Conservation (phyloP, 768 basidiomycete genomes). For the Suillus placidus region DNA sequence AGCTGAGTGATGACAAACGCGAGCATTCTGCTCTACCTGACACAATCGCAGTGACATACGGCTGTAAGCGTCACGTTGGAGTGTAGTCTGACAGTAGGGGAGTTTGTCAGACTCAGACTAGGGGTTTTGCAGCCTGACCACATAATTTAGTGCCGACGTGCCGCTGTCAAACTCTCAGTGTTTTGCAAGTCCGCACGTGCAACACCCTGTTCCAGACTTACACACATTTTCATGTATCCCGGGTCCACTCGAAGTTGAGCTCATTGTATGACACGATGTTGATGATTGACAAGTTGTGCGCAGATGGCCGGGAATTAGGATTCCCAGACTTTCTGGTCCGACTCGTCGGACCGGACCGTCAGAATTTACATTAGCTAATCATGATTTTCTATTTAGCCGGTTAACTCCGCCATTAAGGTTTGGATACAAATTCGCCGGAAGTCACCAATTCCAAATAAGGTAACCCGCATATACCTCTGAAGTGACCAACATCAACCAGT, state of each 20-base stretch:
- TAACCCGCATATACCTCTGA: neutral
- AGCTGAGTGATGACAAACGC: neutral
- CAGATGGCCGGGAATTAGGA: no score
- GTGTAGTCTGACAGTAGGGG: neutral
- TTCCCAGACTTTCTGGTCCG: no score
- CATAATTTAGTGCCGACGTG: neutral
- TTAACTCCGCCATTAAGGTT: no score
- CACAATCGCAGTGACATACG: neutral
- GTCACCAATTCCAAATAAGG: neutral
- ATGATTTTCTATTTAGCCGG: no score
- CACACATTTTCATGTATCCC: no score
- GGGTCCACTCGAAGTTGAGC: no score
- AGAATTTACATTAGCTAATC: no score
- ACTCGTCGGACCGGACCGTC: no score
- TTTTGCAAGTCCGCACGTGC: neutral
- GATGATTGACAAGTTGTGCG: no score
- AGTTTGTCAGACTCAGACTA: neutral
- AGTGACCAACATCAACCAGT: neutral
- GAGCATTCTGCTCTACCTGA: neutral
- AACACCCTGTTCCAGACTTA: neutral
- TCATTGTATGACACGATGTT: no score
- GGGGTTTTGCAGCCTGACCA: neutral
- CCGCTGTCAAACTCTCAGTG: neutral
- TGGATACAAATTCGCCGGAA: no score
- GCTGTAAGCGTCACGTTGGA: neutral